phyloP scores from a whole-genome alignment of 768 basidiomycete species.

The Trametes cubensis region DNA sequence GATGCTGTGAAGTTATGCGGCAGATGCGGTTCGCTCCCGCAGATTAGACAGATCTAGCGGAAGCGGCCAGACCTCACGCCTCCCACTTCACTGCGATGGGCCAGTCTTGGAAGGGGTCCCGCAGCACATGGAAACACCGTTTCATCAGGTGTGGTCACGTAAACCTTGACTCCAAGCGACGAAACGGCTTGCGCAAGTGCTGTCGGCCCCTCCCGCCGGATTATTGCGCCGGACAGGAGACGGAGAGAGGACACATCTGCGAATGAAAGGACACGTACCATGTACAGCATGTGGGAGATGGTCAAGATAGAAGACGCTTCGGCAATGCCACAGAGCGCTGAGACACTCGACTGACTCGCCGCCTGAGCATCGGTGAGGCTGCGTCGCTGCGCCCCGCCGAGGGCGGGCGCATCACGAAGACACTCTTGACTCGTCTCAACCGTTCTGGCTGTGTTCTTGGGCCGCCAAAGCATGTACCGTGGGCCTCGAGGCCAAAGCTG shows the following conservation, averaged over 20 bases:
- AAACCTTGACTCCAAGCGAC: slow-evolving; percentile 4
- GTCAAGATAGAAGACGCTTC: slow-evolving; percentile 6
- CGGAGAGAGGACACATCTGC: not conserved
- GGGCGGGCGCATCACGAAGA: slow-evolving; percentile 6
- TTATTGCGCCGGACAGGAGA: not conserved
- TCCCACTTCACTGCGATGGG: not conserved
- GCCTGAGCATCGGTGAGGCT: not conserved
- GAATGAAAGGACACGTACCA: not conserved
- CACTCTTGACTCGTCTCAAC: slow-evolving; percentile 11
- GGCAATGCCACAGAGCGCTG: not conserved
- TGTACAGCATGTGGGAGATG: slow-evolving; percentile 12
- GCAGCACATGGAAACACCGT: slow-evolving; percentile 17
- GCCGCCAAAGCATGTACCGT: not conserved
- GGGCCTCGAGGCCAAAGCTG: slow-evolving; percentile 4
- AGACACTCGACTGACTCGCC: slow-evolving; percentile 5
- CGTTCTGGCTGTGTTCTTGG: not conserved
- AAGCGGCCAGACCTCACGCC: slow-evolving; percentile 1
- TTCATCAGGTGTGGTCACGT: slow-evolving; percentile 16
- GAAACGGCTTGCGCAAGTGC: slow-evolving; percentile 6
- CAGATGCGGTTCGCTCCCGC: slow-evolving; percentile 18
- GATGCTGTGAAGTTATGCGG: slow-evolving; percentile 18
- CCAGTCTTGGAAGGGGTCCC: slow-evolving; percentile 7
- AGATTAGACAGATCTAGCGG: not conserved
- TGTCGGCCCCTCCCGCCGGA: not conserved
- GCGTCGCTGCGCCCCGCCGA: not conserved